These are phyloP conservation scores for Myxozyma neotropica DNA, from an alignment of 805 yeast genomes.

Conservation along the genomic window DNA sequence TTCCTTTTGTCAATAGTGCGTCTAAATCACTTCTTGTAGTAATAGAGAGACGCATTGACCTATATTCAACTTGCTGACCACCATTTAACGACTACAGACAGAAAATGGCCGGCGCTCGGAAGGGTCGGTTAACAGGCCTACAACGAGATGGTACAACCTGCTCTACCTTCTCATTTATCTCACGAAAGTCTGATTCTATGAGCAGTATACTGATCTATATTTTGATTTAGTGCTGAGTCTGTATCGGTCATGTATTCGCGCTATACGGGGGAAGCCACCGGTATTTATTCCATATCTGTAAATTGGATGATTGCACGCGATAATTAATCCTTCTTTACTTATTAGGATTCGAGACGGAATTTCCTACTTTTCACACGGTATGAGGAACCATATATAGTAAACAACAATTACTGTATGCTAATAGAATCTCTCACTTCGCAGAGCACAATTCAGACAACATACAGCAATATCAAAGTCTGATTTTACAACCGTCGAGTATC, in stretches of 20 bases:
- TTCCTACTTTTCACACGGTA: conserved; percentile 52
- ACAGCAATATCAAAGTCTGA: conserved; percentile 67
- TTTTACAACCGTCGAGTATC: conserved; percentile 82
- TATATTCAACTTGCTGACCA: too few species aligned
- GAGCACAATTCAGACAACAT: conserved; percentile 63
- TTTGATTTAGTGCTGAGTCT: conserved; percentile 46
- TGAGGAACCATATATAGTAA: too few species aligned
- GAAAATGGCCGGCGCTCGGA: conserved; percentile 1
- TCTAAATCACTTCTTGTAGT: too few species aligned
- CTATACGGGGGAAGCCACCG: conserved; percentile 51
- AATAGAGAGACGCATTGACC: too few species aligned
- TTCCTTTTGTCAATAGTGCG: too few species aligned
- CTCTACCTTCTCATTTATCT: too few species aligned
- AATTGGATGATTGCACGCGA: neutral
- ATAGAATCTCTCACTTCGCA: too few species aligned
- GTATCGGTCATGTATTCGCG: conserved; percentile 54
- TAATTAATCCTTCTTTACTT: too few species aligned
- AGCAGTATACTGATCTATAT: neutral
- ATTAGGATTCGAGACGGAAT: conserved; percentile 46
- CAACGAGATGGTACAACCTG: conserved; percentile 48
- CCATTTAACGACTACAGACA: neutral
- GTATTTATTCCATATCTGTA: conserved; percentile 23
- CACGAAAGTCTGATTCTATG: too few species aligned
- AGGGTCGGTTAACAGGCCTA: conserved; percentile 38
- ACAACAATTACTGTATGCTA: too few species aligned